Evolutionary conservation across 306 rosid genomes (phyloP).

Genomic region (Acacia crassicarpa): DNA sequence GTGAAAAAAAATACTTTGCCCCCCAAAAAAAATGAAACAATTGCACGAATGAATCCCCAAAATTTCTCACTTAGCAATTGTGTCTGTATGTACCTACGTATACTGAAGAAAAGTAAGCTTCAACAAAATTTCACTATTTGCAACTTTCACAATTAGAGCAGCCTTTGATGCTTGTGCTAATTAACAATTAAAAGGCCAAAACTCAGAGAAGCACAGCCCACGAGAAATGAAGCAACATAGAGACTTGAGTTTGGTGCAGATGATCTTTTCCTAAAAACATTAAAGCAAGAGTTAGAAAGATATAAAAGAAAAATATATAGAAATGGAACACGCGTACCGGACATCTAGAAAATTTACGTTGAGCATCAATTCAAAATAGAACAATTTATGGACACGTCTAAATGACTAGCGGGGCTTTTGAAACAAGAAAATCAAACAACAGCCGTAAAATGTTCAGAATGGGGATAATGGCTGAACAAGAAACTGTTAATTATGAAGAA

Average conservation of each 20-base stretch:
- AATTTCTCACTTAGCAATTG: slow-evolving; percentile 4
- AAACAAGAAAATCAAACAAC: background rate
- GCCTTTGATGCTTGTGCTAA: background rate
- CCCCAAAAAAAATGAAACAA: background rate
- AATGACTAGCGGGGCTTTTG: background rate
- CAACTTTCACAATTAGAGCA: background rate
- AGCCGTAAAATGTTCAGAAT: background rate
- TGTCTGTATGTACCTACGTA: background rate
- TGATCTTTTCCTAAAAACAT: background rate
- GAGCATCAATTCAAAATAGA: background rate
- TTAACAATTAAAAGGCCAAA: background rate
- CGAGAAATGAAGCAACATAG: background rate
- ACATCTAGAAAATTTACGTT: background rate
- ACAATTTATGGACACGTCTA: background rate
- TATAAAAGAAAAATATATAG: background rate
- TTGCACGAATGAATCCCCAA: slow-evolving; percentile 5
- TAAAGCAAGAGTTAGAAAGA: background rate
- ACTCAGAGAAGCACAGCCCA: background rate
- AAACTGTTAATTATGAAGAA: background rate
- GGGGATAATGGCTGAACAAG: background rate
- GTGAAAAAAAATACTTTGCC: background rate
- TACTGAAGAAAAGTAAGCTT: background rate
- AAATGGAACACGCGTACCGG: background rate
- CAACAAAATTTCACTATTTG: background rate
- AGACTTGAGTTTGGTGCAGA: background rate